Conservation (phyloP, 176 grass and related monocot species). For the Oryza meridionalis region DNA sequence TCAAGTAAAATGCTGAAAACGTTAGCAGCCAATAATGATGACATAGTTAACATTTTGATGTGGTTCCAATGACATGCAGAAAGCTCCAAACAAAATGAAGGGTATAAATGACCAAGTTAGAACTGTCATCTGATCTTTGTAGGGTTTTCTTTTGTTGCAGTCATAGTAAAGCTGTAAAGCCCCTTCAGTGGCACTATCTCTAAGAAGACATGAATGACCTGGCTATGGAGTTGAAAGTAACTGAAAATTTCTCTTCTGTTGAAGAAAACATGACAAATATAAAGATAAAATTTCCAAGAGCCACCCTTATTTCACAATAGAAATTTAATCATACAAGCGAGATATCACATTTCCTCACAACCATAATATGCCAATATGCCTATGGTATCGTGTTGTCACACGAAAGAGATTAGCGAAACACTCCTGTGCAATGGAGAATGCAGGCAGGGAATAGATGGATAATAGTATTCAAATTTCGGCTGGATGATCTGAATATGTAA, state of each 20-base stretch:
- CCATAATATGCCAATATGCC: neutral
- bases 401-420: neutral
- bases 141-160: neutral
- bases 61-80: neutral
- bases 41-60: neutral
- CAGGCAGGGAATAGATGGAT: neutral
- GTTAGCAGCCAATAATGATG: neutral
- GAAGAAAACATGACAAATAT: neutral
- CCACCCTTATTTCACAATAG: neutral
- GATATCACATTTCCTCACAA: neutral
- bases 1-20: neutral
- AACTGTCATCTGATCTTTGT: neutral
- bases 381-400: neutral
- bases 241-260: neutral
- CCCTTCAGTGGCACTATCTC: neutral
- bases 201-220: neutral
- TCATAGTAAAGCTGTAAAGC: neutral
- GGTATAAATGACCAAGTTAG: neutral
- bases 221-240: neutral
- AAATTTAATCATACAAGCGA: neutral
- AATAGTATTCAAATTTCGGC: neutral
- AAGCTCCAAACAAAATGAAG: neutral
- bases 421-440: neutral
- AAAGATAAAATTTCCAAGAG: conserved; percentile 12
- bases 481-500: neutral